phyloP scores from a whole-genome alignment of 345 rosid genomes.

The rapeseed (Brassica napus) region Da-Ae NC_063438.1:7889001-7889500 shows the following conservation, averaged over 20 bases:
- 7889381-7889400: too few species aligned
- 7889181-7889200: constrained; percentile 53
- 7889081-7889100: background rate
- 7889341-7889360: too few species aligned
- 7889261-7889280: background rate
- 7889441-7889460: too few species aligned
- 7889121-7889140: constrained; percentile 3
- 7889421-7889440: too few species aligned
- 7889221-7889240: constrained; percentile 16
- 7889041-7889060: background rate
- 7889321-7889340: too few species aligned
- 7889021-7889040: constrained; percentile 61
- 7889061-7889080: background rate
- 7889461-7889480: too few species aligned
- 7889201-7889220: constrained; percentile 28
- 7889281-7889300: too few species aligned
- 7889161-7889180: constrained; percentile 43
- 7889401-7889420: too few species aligned
- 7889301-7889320: too few species aligned
- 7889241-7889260: constrained; percentile 43
- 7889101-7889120: constrained; percentile 3
- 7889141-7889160: constrained; percentile 32
- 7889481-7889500: too few species aligned
- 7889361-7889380: too few species aligned
- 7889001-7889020: constrained; percentile 87